A percentile compares a stretch with the other conserved stretches of the same genome.
Evolutionary conservation across 495 filamentous ascomycete species (phyloP).

Genomic region (Hyaloscypha hepaticicola): DNA sequence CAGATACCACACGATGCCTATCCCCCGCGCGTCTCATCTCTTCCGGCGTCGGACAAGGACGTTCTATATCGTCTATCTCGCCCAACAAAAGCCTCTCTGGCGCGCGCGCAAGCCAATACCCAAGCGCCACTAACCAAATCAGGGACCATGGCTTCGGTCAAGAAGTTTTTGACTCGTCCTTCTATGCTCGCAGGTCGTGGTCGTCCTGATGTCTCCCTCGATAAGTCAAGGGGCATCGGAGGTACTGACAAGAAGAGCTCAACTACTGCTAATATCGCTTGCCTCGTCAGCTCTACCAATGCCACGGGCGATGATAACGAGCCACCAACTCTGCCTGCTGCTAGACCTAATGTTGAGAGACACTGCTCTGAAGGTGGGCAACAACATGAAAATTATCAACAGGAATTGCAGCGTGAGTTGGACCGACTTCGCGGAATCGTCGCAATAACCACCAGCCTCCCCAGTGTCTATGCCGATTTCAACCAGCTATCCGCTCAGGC

Average conservation of each 20-base stretch:
- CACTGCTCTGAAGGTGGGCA: neutral
- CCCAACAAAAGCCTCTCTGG: slow-evolving; percentile 3
- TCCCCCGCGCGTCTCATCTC: neutral
- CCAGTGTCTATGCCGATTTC: neutral
- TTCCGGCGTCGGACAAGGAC: neutral
- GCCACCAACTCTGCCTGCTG: neutral
- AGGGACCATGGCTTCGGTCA: neutral
- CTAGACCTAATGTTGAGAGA: neutral
- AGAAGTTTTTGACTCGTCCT: neutral
- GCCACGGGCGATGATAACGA: neutral
- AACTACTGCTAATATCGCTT: neutral
- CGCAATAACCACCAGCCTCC: neutral
- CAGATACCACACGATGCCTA: neutral
- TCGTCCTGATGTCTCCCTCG: neutral
- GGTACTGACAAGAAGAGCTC: no score
- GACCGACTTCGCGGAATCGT: neutral
- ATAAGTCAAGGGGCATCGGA: neutral
- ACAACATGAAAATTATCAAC: neutral
- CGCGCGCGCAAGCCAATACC: neutral
- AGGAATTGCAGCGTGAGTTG: neutral
- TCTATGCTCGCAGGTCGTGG: neutral
- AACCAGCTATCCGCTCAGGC: neutral
- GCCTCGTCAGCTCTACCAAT: neutral
- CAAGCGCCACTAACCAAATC: neutral
- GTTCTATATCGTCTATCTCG: neutral